Percentiles rank a stretch among this genome's conserved stretches.
phyloP scores from a whole-genome alignment of 495 filamentous ascomycete genomes.

The Bombardia bombarda region DNA sequence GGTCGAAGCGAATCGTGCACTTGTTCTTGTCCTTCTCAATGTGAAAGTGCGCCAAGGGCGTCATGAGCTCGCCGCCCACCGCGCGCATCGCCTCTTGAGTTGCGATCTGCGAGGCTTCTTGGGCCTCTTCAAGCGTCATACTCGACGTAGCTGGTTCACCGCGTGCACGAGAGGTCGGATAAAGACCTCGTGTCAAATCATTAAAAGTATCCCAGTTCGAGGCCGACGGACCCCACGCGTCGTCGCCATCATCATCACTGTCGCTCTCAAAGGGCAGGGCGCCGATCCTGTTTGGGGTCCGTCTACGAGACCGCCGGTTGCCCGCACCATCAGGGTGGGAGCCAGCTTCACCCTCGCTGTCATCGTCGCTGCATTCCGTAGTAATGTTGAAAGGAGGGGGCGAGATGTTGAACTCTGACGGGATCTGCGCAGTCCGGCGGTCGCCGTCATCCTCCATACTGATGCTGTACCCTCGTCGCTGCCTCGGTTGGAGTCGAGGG shows the following conservation, averaged over 20 bases:
- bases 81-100: conserved; percentile 48
- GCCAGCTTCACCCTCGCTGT: conserved; percentile 35
- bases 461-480: conserved; percentile 34
- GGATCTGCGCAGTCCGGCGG: conserved; percentile 40
- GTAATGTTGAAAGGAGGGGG: conserved; percentile 38
- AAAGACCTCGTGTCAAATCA: not conserved
- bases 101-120: conserved; percentile 45
- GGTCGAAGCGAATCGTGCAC: conserved; percentile 82
- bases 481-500: conserved; percentile 24
- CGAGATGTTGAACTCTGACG: conserved; percentile 38
- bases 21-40: conserved; percentile 74
- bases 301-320: conserved; percentile 9
- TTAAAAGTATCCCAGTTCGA: conserved; percentile 8
- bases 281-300: conserved; percentile 38
- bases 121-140: conserved; percentile 38
- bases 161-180: not conserved
- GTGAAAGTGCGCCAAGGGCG: conserved; percentile 69
- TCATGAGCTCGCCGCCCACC: conserved; percentile 48
- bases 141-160: conserved; percentile 6
- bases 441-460: conserved; percentile 43
- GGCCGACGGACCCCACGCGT: conserved; percentile 3
- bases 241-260: conserved; percentile 31
- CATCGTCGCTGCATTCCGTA: conserved; percentile 47
- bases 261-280: conserved; percentile 42
- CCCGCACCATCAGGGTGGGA: conserved; percentile 6